phyloP scores from a whole-genome alignment of 352 stramenopile species.

The Halophytophthora polymorphica region DNA sequence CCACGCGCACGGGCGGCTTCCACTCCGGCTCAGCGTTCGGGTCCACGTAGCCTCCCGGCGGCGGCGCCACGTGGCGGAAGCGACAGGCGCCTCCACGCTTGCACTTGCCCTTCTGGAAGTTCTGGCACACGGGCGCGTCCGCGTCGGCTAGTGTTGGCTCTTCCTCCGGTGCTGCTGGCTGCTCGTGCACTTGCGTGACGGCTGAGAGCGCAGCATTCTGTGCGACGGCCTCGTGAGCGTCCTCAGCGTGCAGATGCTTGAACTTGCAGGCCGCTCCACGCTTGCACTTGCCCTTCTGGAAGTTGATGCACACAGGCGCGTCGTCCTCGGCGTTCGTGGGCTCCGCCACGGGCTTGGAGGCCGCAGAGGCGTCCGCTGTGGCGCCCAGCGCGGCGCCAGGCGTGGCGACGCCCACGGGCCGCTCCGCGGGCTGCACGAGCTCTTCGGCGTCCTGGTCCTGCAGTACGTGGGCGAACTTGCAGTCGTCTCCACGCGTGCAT shows the following conservation, averaged over 20 bases:
- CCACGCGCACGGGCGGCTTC: conserved; percentile 32
- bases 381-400: conserved; percentile 24
- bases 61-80: conserved; percentile 48
- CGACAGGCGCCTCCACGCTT: conserved; percentile 60
- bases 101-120: conserved; percentile 68
- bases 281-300: conserved; percentile 75
- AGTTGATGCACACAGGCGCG: conserved; percentile 68
- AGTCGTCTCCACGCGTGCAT: conserved; percentile 57
- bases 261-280: conserved; percentile 55
- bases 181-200: conserved; percentile 1
- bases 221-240: neutral
- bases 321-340: conserved; percentile 34
- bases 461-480: conserved; percentile 74
- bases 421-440: conserved; percentile 34
- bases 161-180: conserved; percentile 15
- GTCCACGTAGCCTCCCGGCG: conserved; percentile 9
- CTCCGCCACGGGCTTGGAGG: neutral
- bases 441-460: conserved; percentile 56
- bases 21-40: conserved; percentile 12
- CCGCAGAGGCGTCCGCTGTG: conserved; percentile 2
- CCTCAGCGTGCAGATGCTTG: conserved; percentile 36
- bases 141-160: conserved; percentile 40
- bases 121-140: conserved; percentile 53
- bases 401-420: conserved; percentile 15
- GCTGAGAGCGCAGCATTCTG: conserved; percentile 8